phyloP scores from a whole-genome alignment of 2,329 filamentous ascomycete genomes.

The Beauveria medogensis region DNA sequence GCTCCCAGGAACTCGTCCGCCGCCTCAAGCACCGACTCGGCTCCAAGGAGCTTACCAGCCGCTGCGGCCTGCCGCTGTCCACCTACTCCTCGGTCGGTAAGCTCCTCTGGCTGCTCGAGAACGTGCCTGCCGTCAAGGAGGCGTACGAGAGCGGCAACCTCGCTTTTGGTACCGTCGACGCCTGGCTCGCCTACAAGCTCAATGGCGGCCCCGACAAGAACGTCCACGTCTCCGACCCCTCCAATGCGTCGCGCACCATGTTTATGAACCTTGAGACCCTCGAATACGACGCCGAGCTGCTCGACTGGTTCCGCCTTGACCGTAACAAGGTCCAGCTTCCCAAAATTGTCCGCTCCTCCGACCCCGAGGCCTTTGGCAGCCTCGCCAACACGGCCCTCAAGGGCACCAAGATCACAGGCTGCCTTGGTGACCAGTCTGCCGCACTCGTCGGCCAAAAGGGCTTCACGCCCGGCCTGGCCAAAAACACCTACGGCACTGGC shows the following conservation, averaged over 20 bases:
- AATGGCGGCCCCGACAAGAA: slow-evolving; percentile 60
- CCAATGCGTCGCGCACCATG: slow-evolving; percentile 81
- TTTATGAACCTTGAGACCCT: slow-evolving; percentile 76
- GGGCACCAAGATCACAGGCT: slow-evolving; percentile 65
- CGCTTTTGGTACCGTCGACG: slow-evolving; percentile 73
- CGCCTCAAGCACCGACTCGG: slow-evolving; percentile 61
- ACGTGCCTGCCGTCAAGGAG: slow-evolving; percentile 56
- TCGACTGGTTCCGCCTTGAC: slow-evolving; percentile 70
- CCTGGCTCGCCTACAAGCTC: slow-evolving; percentile 73
- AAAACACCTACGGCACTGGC: slow-evolving; percentile 82
- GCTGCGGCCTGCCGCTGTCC: slow-evolving; percentile 71
- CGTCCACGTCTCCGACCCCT: slow-evolving; percentile 67
- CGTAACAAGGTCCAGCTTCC: slow-evolving; percentile 61
- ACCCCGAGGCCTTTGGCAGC: slow-evolving; percentile 58
- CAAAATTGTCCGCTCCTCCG: slow-evolving; percentile 69
- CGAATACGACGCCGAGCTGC: slow-evolving; percentile 63
- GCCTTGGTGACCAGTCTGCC: slow-evolving; percentile 73
- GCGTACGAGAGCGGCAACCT: slow-evolving; percentile 65
- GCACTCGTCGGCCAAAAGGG: slow-evolving; percentile 74
- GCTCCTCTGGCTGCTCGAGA: slow-evolving; percentile 67
- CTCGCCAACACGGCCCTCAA: slow-evolving; percentile 54
- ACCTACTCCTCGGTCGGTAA: slow-evolving; percentile 77
- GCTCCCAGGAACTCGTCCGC: slow-evolving; percentile 62
- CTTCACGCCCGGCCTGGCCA: slow-evolving; percentile 66
- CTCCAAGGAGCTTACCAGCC: slow-evolving; percentile 55